phyloP scores from a whole-genome alignment of 495 filamentous ascomycete species.

The Stereocaulon alpinum region DNA sequence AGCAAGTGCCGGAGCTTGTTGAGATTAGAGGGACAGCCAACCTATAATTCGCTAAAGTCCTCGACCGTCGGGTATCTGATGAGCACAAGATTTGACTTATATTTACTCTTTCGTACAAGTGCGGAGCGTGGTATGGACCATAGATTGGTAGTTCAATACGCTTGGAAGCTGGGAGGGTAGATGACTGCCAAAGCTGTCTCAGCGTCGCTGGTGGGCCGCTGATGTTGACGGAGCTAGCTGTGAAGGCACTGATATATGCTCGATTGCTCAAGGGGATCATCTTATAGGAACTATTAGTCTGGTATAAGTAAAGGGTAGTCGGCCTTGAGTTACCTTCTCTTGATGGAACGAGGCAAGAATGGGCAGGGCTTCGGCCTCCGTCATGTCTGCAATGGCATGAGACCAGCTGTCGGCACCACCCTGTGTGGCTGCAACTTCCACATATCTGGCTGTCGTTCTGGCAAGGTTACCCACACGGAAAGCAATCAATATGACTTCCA shows the following conservation, averaged over 20 bases:
- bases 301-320: neutral
- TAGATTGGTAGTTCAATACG: conserved; percentile 58
- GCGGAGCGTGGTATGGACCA: conserved; percentile 71
- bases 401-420: conserved; percentile 48
- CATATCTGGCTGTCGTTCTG: conserved; percentile 31
- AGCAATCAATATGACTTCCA: conserved; percentile 61
- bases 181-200: conserved; percentile 43
- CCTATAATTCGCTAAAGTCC: conserved; percentile 9
- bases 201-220: conserved; percentile 66
- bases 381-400: conserved; percentile 38
- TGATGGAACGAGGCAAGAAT: conserved; percentile 43
- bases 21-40: conserved; percentile 15
- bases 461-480: conserved; percentile 58
- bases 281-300: conserved; percentile 23
- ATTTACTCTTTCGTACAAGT: conserved; percentile 54
- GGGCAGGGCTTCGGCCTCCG: conserved; percentile 34
- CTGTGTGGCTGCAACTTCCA: conserved; percentile 38
- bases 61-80: conserved; percentile 21
- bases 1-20: conserved; percentile 31
- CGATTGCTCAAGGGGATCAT: conserved; percentile 48
- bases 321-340: conserved; percentile 31
- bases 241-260: conserved; percentile 67
- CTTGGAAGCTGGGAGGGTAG: conserved; percentile 42
- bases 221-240: conserved; percentile 58
- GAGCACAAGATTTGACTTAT: conserved; percentile 48